Percentiles rank a stretch among this genome's conserved stretches.
Conservation (phyloP, 306 rosid species). For the Vicia villosa region DNA sequence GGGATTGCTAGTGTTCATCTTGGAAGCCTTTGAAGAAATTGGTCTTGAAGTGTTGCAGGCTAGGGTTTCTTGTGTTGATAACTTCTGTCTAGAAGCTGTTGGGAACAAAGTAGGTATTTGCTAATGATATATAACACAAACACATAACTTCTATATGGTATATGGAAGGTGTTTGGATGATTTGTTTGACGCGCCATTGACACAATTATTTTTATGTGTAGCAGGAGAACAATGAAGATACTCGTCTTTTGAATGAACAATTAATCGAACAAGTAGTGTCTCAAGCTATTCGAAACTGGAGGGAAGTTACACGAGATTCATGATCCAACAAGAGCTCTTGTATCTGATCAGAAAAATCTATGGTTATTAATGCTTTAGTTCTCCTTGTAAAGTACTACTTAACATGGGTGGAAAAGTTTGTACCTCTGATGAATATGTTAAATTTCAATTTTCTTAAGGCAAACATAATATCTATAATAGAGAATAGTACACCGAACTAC, state of each 20-base stretch:
- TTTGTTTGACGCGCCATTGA: conserved; percentile 32
- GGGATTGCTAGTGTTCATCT: conserved; percentile 60
- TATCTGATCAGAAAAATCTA: neutral
- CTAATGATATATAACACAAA: neutral
- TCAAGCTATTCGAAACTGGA: conserved; percentile 67
- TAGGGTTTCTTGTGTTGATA: conserved; percentile 67
- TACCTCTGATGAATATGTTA: neutral
- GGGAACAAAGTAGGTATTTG: conserved; percentile 51
- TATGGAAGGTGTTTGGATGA: too few relatives aligned
- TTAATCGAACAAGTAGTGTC: conserved; percentile 50
- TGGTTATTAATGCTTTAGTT: neutral
- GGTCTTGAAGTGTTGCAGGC: conserved; percentile 69
- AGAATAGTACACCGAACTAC: too few relatives aligned
- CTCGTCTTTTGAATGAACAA: conserved; percentile 39
- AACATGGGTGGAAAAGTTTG: neutral
- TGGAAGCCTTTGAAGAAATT: conserved; percentile 68
- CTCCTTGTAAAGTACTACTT: neutral
- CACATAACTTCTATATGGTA: neutral
- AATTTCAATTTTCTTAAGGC: neutral
- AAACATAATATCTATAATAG: too few relatives aligned
- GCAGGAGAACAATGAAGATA: conserved; percentile 48
- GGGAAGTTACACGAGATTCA: conserved; percentile 32
- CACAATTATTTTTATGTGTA: conserved; percentile 1
- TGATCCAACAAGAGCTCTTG: conserved; percentile 10
- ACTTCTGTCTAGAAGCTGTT: conserved; percentile 55